These are phyloP conservation scores for Floccularia luteovirens DNA, from an alignment of 768 basidiomycete genomes.

Conservation along the genomic window DNA sequence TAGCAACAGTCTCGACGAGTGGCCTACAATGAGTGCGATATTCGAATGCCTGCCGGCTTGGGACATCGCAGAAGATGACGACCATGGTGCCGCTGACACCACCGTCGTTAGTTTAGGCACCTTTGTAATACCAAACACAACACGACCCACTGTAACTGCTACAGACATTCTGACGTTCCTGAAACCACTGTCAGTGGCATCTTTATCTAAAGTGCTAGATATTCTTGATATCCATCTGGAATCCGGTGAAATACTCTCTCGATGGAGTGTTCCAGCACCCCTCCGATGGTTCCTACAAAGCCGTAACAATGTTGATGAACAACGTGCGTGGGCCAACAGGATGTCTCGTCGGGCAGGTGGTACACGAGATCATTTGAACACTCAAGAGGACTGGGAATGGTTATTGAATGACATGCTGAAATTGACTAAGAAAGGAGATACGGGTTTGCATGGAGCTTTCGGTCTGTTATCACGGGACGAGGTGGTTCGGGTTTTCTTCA, in stretches of 20 bases:
- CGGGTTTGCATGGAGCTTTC: constrained; percentile 68
- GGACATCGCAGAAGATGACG: constrained; percentile 50
- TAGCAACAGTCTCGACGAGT: constrained; percentile 59
- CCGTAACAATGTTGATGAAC: constrained; percentile 52
- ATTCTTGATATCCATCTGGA: constrained; percentile 92
- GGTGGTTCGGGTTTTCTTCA: constrained; percentile 75
- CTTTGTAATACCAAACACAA: constrained; percentile 71
- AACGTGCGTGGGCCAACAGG: constrained; percentile 79
- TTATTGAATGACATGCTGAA: constrained; percentile 88
- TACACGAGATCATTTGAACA: constrained; percentile 40
- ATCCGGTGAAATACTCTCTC: constrained; percentile 83
- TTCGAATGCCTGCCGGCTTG: constrained; percentile 97
- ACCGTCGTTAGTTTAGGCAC: constrained; percentile 75
- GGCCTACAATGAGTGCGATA: constrained; percentile 82
- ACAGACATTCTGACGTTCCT: constrained; percentile 78
- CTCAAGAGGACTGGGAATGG: constrained; percentile 78
- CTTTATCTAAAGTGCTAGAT: constrained; percentile 80
- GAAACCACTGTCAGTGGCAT: constrained; percentile 62
- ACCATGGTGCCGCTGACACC: constrained; percentile 73
- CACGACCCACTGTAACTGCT: constrained; percentile 46
- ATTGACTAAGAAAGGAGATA: constrained; percentile 57
- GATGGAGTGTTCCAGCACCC: constrained; percentile 81
- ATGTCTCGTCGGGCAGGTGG: constrained; percentile 71
- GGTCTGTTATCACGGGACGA: constrained; percentile 67
- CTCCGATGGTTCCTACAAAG: constrained; percentile 90